Evolutionary conservation across 164 flowering plant species (phyloP), one percentile per base, ranked within the genome.

Genomic region (Sedum album): DNA sequence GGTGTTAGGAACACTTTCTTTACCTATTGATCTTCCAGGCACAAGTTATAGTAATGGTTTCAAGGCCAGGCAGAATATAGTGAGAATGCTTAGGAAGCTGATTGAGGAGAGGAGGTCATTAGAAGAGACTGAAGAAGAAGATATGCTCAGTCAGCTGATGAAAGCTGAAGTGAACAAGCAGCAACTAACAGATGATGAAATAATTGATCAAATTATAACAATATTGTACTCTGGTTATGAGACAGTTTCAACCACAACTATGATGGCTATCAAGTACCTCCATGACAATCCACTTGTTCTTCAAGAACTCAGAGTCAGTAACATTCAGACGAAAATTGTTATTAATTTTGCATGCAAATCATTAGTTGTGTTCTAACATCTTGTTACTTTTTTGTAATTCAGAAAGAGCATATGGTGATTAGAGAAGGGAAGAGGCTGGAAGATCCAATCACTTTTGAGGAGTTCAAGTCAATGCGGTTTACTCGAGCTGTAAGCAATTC

Each of bases 21-120:
- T 95, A 60, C 97, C 98, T 35, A 92, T 95, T 71, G 80, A 95
- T 68, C 88, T 95, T 68, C 99, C 97, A 0, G 91, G 90, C 64
- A 88, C 98, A 31, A 95, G 83, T 71, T 95, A 95, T 46, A 82
- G 77, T 0, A 73, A 74, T 1, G 99, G 93, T 0, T 68, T 87
- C n/a, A 86, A 83, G 86, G 98, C 91, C 11, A 84, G 90, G 77
- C 75, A 78, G 72, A 82, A 71, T 33, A 77, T 81, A 17, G 64
- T 81, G 6, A 66, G 72, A 23, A 73, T 85, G 46, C 46, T 87
- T 68, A 69, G 70, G 25, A 31, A 76, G 62, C 49, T 85, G 25
- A 70, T 87, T 44, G 77, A 79, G 55, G 76, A 79, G 65, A 83
- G 91, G 67, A 85, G 86, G 66, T 78, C 68, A 66, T 83, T 83